Evolutionary conservation across 23 red algal genomes (phyloP), one percentile per base, ranked within the genome.

Genomic region (Gracilariopsis chorda): DNA sequence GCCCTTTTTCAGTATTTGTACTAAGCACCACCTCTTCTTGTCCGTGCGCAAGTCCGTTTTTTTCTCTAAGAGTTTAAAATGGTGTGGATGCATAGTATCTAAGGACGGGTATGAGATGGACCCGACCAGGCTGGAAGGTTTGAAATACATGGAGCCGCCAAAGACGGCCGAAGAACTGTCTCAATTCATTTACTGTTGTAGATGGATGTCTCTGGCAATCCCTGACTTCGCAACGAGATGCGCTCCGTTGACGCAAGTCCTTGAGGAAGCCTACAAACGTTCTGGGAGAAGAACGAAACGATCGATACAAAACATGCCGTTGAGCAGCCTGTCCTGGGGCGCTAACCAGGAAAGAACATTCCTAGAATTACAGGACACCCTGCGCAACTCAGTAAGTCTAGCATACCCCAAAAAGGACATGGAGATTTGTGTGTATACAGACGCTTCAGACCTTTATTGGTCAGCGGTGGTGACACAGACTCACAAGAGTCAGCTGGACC

Each of bases 101-200:
- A 35, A 35, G 17, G 65, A 87, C 25, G 78, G 83, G 11, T 87
- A 69, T 48, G 19, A 11, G 9, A 52, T 72, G 36, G 65, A 87
- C 25, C 83, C 83, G 10, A 16, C 47, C 7, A 87, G 57, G 28
- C 27, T 57, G 19, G 48, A 53, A 23, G 36, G 14, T 29, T 41
- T 74, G 4, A 16, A 47, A 36, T 21, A 87, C 23, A 73, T 56
- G 8, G 34, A 71, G 9, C 28, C 12, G n/a, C 62, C 47, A 21
- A 11, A 40, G n/a, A 87, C 83, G 14, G 83, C 83, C 21, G 83
- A 57, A 8, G 83, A 87, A 65, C 41, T 87, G 20, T 87, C 19
- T 34, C 35, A 87, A 45, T 87, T 73, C 36, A 17, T 91, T 11
- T 44, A 88, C 47, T 77, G 65, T 51, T 88, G 65, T 20, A 47